Evolutionary conservation across 2,329 filamentous ascomycete species (phyloP), one percentile per base, ranked within the genome.

Genomic region (Botrytis aclada): DNA sequence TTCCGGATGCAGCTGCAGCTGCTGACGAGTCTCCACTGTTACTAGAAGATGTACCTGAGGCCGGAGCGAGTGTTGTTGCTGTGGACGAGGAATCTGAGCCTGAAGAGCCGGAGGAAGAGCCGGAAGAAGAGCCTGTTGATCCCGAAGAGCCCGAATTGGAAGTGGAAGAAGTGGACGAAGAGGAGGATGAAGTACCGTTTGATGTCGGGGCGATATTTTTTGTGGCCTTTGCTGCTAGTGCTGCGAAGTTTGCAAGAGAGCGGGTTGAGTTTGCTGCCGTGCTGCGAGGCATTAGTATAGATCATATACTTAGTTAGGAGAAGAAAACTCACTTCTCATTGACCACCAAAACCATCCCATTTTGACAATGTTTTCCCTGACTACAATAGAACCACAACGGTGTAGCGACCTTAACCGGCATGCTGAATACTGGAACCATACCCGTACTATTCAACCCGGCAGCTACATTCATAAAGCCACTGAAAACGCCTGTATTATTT

Each of bases 331-430:
- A 88, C 75, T 90, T 84, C 74, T 86, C 83, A 47, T 86, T 82
- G 60, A 91, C 86, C 29, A 81, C 80, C 78, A 80, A 78, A 25
- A 75, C 75, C 80, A 81, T 81, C 6, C 80, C 80, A 9, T 70
- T 74, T 73, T 94, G 88, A 82, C 93, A 96, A 84, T 96, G 93
- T 79, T 86, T 88, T 63, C 81, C 89, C 82, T 94, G 90, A 43
- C 89, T 89, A 83, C 93, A 95, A 86, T 92, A 95, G 76, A 93
- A 84, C 92, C 93, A 96, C 76, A 95, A 85, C 43, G 93, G 93
- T 72, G 86, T 90, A 62, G 86, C 88, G 81, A 89, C 85, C 79
- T 90, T 90, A 81, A 96, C 84, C 81, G 86, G 86, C 79, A 95
- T 84, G 73, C 90, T 93, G 83, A 90, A 96, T 71, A 90, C 90